Base-by-base conservation (phyloP, 371 early-diverging fungal species). In the Mortierella sp. region DNA sequence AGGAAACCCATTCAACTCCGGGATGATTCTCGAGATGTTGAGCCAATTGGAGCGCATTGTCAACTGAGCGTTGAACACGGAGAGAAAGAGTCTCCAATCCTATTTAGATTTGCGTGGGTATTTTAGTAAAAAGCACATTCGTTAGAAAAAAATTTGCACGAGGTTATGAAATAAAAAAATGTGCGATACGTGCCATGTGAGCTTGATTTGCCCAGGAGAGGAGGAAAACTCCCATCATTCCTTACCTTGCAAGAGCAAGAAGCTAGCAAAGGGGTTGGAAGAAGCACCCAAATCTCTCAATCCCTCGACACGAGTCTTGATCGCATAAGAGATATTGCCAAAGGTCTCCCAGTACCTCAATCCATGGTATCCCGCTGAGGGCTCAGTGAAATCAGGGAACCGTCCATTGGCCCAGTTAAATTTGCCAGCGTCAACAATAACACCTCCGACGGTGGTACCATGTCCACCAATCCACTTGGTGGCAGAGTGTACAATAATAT, bases 381-480 rank as follows among this genome's bases (percentile, higher is more conserved):
- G 96, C 64, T 93, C 93, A 1, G 97, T 95, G 76, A 96, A 95
- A 28, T 87, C 88, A 8, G 96, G 95, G 90, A 96, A 96, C 45
- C 90, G 89, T 67, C 96, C 96, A 76, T 93, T 95, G 78, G 89
- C 91, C 96, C 96, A 96, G 67, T 87, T 85, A 87, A 96, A 97
- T 15, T 87, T 92, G 50, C 97, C 97, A 45, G 91, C 85, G 71
- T 97, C 97, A 47, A 96, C 75, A 74, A 95, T 91, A 59, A 96
- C 92, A 59, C 97, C 94, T 67, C 96, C 97, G 70, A 97, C 92
- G 28, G 94, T 94, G 6, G 92, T 93, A 38, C 93, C 94, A 72
- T 94, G 94, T 16, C 95, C 94, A 69, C 93, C 93, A 60, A 95
- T 93, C 96, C 97, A 97, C 86, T 96, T 96, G 41, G 96, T 97